phyloP scores from a whole-genome alignment of 1,139 yeast genomes.

The Blastobotrys malaysiensis region DNA sequence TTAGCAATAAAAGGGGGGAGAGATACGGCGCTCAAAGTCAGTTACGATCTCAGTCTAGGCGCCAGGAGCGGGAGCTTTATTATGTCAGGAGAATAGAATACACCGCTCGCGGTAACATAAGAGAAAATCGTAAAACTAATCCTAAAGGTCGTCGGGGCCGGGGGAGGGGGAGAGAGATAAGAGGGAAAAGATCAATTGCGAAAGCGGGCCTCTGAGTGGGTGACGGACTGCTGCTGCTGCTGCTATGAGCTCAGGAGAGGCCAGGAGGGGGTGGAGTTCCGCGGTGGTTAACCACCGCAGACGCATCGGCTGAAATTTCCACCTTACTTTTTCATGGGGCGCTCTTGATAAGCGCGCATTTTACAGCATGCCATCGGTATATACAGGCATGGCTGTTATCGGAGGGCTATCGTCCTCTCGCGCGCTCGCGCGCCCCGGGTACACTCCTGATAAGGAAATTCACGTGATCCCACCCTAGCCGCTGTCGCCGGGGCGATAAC shows the following conservation, averaged over 20 bases:
- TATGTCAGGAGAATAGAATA: neutral
- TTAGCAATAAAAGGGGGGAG: neutral
- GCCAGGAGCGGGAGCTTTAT: neutral
- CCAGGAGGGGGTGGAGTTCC: neutral
- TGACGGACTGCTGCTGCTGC: neutral
- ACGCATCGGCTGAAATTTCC: neutral
- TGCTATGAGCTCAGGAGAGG: neutral
- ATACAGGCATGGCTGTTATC: neutral
- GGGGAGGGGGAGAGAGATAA: neutral
- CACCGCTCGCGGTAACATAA: neutral
- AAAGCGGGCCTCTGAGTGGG: neutral
- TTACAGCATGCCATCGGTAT: neutral
- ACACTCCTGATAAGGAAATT: neutral
- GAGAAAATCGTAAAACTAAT: neutral
- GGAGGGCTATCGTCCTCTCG: neutral
- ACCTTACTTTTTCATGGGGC: neutral
- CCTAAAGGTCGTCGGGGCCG: neutral
- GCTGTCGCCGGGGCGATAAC: neutral
- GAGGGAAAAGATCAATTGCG: neutral
- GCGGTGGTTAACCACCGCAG: neutral
- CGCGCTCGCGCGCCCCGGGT: neutral
- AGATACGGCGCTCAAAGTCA: neutral
- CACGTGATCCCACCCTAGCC: neutral
- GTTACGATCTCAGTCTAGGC: neutral
- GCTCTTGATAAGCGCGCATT: neutral